phyloP scores from a whole-genome alignment of 2,329 filamentous ascomycete species.

The Corinectria fuckeliana region DNA sequence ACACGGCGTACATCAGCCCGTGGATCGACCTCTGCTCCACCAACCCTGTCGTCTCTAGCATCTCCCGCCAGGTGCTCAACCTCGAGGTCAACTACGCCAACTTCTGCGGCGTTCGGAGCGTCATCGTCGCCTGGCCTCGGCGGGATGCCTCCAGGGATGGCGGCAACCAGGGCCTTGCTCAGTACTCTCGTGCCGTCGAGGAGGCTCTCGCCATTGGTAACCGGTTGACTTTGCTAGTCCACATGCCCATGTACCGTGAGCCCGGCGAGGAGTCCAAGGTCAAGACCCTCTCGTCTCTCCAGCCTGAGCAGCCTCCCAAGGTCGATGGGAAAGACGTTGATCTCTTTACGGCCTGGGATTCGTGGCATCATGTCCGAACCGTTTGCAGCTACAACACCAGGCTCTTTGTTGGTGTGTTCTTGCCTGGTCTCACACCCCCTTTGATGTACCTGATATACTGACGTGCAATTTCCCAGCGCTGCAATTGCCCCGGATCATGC shows the following conservation, averaged over 20 bases:
- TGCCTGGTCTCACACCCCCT: too few species aligned
- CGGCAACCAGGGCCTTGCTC: slow-evolving; percentile 62
- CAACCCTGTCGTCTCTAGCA: slow-evolving; percentile 81
- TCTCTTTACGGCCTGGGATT: slow-evolving; percentile 85
- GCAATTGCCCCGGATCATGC: slow-evolving; percentile 63
- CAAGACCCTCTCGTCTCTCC: slow-evolving; percentile 57
- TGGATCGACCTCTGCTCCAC: slow-evolving; percentile 91
- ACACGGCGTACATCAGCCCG: slow-evolving; percentile 81
- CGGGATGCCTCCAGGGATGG: slow-evolving; percentile 62
- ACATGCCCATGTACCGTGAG: slow-evolving; percentile 83
- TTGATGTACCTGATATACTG: neutral
- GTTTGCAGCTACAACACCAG: slow-evolving; percentile 84
- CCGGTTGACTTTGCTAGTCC: slow-evolving; percentile 80
- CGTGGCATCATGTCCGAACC: slow-evolving; percentile 87
- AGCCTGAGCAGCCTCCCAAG: slow-evolving; percentile 42
- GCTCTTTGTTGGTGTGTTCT: slow-evolving; percentile 79
- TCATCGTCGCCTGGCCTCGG: slow-evolving; percentile 81
- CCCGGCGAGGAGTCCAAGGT: slow-evolving; percentile 61
- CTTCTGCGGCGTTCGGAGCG: slow-evolving; percentile 87
- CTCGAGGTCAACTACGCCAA: slow-evolving; percentile 93
- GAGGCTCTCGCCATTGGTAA: slow-evolving; percentile 78
- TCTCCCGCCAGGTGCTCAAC: slow-evolving; percentile 89
- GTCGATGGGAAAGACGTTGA: slow-evolving; percentile 60
- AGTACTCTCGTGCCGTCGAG: slow-evolving; percentile 84
- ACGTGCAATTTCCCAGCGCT: slow-evolving; percentile 50